Conservation (phyloP, 169 alveolate genomes). For the Plasmodium billcollinsi region DNA sequence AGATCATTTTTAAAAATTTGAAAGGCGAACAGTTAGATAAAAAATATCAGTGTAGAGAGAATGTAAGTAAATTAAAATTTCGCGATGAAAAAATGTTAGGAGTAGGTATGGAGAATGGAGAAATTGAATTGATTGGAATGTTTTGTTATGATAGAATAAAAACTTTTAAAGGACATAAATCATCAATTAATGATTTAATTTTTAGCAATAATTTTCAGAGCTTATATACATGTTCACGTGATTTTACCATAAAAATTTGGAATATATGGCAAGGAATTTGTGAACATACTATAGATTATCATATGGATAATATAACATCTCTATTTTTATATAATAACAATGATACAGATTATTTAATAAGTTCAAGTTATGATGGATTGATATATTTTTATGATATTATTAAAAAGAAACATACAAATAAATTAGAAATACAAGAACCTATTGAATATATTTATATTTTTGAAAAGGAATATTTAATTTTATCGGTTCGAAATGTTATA, state of each 20-base stretch:
- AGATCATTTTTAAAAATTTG: conserved; percentile 33
- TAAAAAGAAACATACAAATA: conserved; percentile 4
- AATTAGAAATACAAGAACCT: conserved; percentile 66
- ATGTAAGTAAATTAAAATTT: conserved; percentile 55
- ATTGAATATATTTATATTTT: conserved; percentile 35
- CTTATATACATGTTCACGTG: conserved; percentile 74
- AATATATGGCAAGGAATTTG: conserved; percentile 60
- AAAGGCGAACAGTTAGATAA: conserved; percentile 29
- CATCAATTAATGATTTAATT: conserved; percentile 58
- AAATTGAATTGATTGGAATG: conserved; percentile 51
- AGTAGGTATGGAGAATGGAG: conserved; percentile 70
- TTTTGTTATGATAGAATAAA: conserved; percentile 52
- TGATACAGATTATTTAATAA: conserved; percentile 46
- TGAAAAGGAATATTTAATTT: conserved; percentile 46
- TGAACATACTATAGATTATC: conserved; percentile 58
- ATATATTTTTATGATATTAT: conserved; percentile 34
- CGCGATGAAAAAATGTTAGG: conserved; percentile 66
- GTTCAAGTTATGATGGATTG: conserved; percentile 73
- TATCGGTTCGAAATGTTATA: conserved; percentile 45
- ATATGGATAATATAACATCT: conserved; percentile 58
- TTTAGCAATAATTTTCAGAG: conserved; percentile 47
- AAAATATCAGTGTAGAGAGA: conserved; percentile 40
- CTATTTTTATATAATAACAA: conserved; percentile 24
- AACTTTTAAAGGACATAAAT: conserved; percentile 56
- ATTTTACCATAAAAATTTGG: conserved; percentile 73